Base-by-base conservation (phyloP, 768 basidiomycete species). In the Psilocybe cyanescens region DNA sequence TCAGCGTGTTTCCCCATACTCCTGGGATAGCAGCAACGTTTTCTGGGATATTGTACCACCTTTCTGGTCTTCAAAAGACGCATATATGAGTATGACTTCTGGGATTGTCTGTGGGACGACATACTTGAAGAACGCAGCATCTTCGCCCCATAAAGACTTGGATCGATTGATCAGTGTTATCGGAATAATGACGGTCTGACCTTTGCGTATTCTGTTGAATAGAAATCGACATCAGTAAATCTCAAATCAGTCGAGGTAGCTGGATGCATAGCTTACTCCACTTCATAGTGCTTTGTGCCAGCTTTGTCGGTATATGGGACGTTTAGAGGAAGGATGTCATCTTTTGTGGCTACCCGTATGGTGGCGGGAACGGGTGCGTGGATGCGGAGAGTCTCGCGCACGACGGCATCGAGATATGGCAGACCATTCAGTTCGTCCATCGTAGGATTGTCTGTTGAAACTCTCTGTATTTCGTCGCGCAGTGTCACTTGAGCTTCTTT, bases 381-480 rank as follows among this genome's bases (percentile, higher is more conserved):
- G 1, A 87, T 44, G 1, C 89, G 81, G 60, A 90, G 68, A 0
- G 81, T 83, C 70, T 90, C 89, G 6, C 83, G 80, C 2, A 88
- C 76, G 16, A 89, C 81, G 16, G 75, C 74, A 63, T 91, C 90
- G 19, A 93, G 84, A 67, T 89, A 91, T 0, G 87, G 82, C 5
- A 94, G 77, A 5, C 79, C 74, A 58, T 83, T 81, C 2, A 93
- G 77, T 19, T 87, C 81, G 46, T 92, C 90, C 85, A 91, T 89
- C 1, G 81, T 79, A 2, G 89, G 89, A 0, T 72, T 82, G 5
- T 88, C 83, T 0, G 83, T 85, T 0, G 78, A 69, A 3, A 87
- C 74, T 0, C 72, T 69, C 4, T 80, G 67, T 2, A 88, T 74
- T 66, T 92, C 90, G 1, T 81, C 78, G 1, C 88, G 79, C 0